Base-by-base conservation (phyloP, 208 protist genomes). In the Acanthamoeba castellanii region DNA sequence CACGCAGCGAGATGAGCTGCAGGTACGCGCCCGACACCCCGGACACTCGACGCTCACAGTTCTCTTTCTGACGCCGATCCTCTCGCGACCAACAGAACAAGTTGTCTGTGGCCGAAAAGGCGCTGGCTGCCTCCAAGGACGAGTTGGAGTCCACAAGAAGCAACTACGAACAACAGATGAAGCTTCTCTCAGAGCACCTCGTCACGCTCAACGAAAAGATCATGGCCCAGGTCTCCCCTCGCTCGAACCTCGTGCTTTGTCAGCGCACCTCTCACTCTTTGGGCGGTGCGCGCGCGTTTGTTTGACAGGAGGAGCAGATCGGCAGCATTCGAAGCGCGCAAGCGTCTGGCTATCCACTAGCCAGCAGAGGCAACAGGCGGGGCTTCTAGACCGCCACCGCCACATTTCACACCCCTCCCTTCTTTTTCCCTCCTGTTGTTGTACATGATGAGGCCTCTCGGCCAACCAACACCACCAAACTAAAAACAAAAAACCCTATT, bases 181-280 rank as follows among this genome's bases (percentile, higher is more conserved):
- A 68, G 57, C 32, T 90, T 30, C 57, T 90, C 6, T 90, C 84
- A n/a, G 84, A 90, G 84, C 84, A 90, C 34, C 7, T 90, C 52
- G 84, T 68, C 45, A 90, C 55, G n/a, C 57, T 90, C 55, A 90
- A 90, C 84, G 84, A 90, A 47, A 90, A 90, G 84, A 70, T 90
- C 34, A 90, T 90, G 84, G 84, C 84, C 9, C 84, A 87, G 78
- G 78, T 76, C 0, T 3, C 27, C 55, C 1, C 55, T 22, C 20
- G n/a, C 55, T 22, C 6, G 0, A 13, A 25, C 6, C 1, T 61
- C 20, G 16, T 61, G 11, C 55, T 61, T 61, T 61, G 1, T 1
- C 16, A 9, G 55, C 55, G 11, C 55, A 61, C 55, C 22, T 20
- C 22, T 27, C 59, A 64, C 25, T 27, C 47, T 50, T 50, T 20